Conservation (phyloP, 768 basidiomycete species). For the Mycena maculata region DNA sequence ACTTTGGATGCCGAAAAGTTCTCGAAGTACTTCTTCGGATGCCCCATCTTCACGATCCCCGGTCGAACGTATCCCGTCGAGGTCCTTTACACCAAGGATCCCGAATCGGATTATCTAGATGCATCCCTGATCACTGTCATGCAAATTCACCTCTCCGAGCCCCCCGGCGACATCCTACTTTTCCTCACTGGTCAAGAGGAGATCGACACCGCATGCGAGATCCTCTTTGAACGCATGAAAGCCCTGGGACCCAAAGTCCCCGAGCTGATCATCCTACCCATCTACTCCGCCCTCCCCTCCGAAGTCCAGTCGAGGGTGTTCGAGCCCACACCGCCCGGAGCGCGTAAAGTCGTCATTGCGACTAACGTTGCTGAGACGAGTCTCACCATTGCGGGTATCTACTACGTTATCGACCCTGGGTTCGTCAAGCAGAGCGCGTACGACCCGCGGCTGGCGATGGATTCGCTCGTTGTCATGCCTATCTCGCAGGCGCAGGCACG, state of each 20-base stretch:
- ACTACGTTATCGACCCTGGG: constrained; percentile 98
- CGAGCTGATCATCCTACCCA: constrained; percentile 95
- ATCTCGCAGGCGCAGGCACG: constrained; percentile 99
- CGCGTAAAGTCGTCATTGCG: constrained; percentile 99
- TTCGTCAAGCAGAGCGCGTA: constrained; percentile 99
- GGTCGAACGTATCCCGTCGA: constrained; percentile 99
- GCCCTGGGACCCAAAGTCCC: constrained; percentile 98
- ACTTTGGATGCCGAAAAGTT: constrained; percentile 99
- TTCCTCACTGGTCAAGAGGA: constrained; percentile 99
- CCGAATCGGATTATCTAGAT: constrained; percentile 96
- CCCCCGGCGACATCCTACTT: constrained; percentile 94
- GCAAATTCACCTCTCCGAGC: constrained; percentile 99
- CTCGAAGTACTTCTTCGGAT: constrained; percentile 98
- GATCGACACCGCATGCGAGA: constrained; percentile 97
- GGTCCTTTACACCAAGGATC: constrained; percentile 98
- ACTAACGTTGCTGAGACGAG: constrained; percentile 99
- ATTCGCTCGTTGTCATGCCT: constrained; percentile 97
- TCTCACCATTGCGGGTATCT: constrained; percentile 97
- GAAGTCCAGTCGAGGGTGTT: constrained; percentile 98
- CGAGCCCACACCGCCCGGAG: constrained; percentile 96
- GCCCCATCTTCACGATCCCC: constrained; percentile 99
- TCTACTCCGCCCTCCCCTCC: constrained; percentile 97
- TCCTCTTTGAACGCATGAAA: constrained; percentile 98
- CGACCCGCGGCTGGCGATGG: constrained; percentile 97
- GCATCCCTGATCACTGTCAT: constrained; percentile 98